Percentiles rank a stretch among this genome's conserved stretches.
Evolutionary conservation across 176 grass and related monocot genomes (phyloP).

Genomic region (Calamus simplicifolius): DNA sequence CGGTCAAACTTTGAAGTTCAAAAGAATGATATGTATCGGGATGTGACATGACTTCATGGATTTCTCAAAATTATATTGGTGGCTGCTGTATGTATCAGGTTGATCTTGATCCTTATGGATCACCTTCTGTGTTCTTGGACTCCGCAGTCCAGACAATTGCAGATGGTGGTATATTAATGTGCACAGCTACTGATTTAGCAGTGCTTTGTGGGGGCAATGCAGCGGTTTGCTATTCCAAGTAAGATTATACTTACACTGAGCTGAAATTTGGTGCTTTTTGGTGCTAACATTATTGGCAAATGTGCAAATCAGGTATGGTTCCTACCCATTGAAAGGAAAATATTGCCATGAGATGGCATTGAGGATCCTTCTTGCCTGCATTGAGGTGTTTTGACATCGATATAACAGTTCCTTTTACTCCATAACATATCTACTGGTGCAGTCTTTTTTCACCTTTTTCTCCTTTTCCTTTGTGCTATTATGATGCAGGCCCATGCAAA

Average conservation of each 20-base stretch:
- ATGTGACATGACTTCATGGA: too few relatives aligned
- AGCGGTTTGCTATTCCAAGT: slow-evolving; percentile 98
- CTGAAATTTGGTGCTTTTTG: slow-evolving; percentile 3
- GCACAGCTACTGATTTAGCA: slow-evolving; percentile 95
- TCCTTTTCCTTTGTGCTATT: background rate
- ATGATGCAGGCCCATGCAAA: slow-evolving; percentile 86
- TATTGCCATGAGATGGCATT: slow-evolving; percentile 99
- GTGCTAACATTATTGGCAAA: slow-evolving; percentile 21
- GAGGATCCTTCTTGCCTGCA: slow-evolving; percentile 95
- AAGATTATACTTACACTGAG: slow-evolving; percentile 16
- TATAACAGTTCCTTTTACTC: too few relatives aligned
- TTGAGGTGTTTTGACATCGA: slow-evolving; percentile 49
- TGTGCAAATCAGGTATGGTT: slow-evolving; percentile 70
- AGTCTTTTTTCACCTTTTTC: slow-evolving; percentile 15
- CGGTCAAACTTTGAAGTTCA: too few relatives aligned
- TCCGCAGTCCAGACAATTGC: slow-evolving; percentile 85
- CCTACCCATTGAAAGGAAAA: slow-evolving; percentile 85
- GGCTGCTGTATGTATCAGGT: slow-evolving; percentile 29
- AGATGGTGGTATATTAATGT: slow-evolving; percentile 90
- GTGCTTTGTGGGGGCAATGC: slow-evolving; percentile 88
- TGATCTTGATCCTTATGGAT: slow-evolving; percentile 94
- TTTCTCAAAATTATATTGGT: too few relatives aligned
- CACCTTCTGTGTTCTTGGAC: slow-evolving; percentile 88
- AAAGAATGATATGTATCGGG: too few relatives aligned
- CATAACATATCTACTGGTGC: background rate